Evolutionary conservation across 108 stramenopile species (phyloP).

Genomic region (Nitzschia putrida): DNA sequence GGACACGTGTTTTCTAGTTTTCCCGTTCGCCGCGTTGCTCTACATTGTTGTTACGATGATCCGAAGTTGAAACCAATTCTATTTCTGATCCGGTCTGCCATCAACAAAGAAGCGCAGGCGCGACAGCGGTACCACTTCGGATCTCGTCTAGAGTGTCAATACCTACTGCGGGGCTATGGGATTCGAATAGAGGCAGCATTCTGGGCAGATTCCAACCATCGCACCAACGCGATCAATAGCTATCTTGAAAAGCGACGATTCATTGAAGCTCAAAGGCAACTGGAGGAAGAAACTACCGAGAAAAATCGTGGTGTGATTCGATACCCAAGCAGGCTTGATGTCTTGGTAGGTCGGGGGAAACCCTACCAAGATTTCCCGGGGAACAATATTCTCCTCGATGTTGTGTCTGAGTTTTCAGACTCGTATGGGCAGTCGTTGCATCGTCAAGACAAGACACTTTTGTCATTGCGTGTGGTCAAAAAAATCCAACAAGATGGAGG

Average conservation of each 20-base stretch:
- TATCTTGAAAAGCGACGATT: neutral
- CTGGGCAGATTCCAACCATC: neutral
- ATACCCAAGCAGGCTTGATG: slow-evolving; percentile 1
- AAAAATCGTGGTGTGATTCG: neutral
- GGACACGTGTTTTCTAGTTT: neutral
- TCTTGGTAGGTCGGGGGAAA: slow-evolving; percentile 12
- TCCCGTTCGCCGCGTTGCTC: neutral
- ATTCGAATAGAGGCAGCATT: neutral
- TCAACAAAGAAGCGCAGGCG: neutral
- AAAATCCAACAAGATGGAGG: slow-evolving; percentile 7
- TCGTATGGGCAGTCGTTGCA: neutral
- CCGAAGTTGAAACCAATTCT: neutral
- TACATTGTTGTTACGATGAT: slow-evolving; percentile 18
- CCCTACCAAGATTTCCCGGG: slow-evolving; percentile 6
- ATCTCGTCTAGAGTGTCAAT: slow-evolving; percentile 4
- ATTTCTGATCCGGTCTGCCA: neutral
- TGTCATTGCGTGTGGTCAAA: slow-evolving; percentile 8
- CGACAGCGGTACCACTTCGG: slow-evolving; percentile 17
- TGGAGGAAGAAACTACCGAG: neutral
- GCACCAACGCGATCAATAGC: neutral
- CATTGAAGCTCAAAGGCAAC: neutral
- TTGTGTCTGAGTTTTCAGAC: neutral
- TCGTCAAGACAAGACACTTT: slow-evolving; percentile 2
- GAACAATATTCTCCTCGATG: neutral
- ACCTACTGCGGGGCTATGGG: slow-evolving; percentile 8